phyloP scores from a whole-genome alignment of 192 early-diverging fungal species.

The Umbelopsis sp. region DNA sequence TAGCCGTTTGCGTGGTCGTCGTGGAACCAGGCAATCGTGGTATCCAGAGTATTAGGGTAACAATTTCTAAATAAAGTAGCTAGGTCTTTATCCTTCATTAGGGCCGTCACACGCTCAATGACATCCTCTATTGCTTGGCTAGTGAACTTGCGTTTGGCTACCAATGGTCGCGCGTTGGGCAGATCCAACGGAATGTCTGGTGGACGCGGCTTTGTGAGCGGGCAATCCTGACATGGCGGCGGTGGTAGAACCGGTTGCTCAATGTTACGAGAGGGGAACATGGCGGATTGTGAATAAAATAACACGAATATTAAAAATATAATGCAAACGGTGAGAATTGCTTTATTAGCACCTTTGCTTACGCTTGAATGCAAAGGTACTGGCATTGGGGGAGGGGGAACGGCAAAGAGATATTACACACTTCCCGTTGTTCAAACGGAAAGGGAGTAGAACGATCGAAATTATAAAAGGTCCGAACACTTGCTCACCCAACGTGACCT shows the following conservation, averaged over 20 bases:
- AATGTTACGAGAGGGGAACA: neutral
- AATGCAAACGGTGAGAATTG: neutral
- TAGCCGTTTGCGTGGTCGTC: conserved; percentile 17
- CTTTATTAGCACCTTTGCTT: conserved; percentile 7
- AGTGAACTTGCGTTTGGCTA: conserved; percentile 49
- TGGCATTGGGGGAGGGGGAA: neutral
- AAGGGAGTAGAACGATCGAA: neutral
- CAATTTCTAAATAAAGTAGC: conserved; percentile 60
- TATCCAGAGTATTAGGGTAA: conserved; percentile 73
- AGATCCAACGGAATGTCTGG: conserved; percentile 8
- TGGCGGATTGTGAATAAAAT: conserved; percentile 9
- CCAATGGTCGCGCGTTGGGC: conserved; percentile 38
- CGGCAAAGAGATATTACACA: no score
- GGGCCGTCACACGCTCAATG: conserved; percentile 33
- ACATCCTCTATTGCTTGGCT: conserved; percentile 51
- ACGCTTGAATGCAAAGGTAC: neutral
- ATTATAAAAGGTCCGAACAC: neutral
- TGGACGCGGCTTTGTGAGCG: conserved; percentile 6
- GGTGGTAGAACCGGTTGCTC: neutral
- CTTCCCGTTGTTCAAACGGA: neutral
- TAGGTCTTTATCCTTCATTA: conserved; percentile 56
- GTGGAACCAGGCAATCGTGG: conserved; percentile 63
- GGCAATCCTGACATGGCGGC: conserved; percentile 11
- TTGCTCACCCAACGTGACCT: conserved; percentile 5
- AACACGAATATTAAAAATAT: neutral